Percentiles rank a stretch among this genome's conserved stretches.
These are phyloP conservation scores for Austroboletus eburneus DNA, from an alignment of 768 basidiomycete species.

Conservation along the genomic window DNA sequence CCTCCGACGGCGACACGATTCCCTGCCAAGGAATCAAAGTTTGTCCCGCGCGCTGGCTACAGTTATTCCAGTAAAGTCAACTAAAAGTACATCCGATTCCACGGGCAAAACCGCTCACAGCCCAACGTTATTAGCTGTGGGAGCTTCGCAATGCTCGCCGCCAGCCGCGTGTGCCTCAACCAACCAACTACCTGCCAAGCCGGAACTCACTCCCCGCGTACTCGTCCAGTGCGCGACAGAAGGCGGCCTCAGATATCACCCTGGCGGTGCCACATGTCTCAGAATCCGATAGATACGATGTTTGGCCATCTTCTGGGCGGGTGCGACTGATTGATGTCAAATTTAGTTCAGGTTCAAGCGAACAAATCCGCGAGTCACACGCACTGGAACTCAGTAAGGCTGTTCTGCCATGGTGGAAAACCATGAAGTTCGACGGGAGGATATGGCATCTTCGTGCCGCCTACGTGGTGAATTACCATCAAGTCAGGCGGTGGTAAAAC, in stretches of 20 bases:
- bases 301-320: conserved; percentile 10
- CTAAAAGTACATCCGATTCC: not conserved
- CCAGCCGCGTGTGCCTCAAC: too few relatives aligned
- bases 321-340: conserved; percentile 17
- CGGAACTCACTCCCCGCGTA: conserved; percentile 74
- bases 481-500: conserved; percentile 69
- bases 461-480: conserved; percentile 66
- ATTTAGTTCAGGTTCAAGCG: conserved; percentile 4
- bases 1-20: not conserved
- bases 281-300: not conserved
- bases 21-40: too few relatives aligned
- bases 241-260: conserved; percentile 49
- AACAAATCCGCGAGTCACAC: conserved; percentile 21
- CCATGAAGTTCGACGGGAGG: conserved; percentile 64
- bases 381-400: conserved; percentile 77
- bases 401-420: conserved; percentile 85
- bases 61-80: too few relatives aligned
- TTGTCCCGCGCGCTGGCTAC: too few relatives aligned
- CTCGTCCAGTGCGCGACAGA: conserved; percentile 69
- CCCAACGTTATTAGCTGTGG: too few relatives aligned
- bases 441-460: conserved; percentile 32
- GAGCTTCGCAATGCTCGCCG: too few relatives aligned
- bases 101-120: too few relatives aligned
- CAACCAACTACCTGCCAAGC: conserved; percentile 60
- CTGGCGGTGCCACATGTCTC: conserved; percentile 1